Percentiles rank a stretch among this genome's conserved stretches.
These are phyloP conservation scores for Metarhizium album DNA, from an alignment of 2,329 filamentous ascomycete species.

Conservation along the genomic window DNA sequence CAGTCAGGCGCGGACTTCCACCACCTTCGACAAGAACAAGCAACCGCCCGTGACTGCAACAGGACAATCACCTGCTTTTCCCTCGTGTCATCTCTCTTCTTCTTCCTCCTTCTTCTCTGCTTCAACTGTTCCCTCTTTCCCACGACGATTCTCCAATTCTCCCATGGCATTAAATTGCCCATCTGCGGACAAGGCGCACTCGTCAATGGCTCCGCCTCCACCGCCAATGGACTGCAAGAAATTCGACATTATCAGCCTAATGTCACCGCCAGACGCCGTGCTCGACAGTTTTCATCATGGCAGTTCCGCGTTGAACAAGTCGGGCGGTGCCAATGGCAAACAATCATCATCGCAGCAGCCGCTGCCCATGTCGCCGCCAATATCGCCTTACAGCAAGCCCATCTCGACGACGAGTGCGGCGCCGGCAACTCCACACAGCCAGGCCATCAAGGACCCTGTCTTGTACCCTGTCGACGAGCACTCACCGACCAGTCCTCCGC, in stretches of 20 bases:
- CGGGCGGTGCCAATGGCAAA: conserved; percentile 13
- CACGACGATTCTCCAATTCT: conserved; percentile 9
- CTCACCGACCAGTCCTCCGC: conserved; percentile 26
- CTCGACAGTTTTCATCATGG: conserved; percentile 40
- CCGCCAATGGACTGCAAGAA: conserved; percentile 25
- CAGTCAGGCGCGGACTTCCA: conserved; percentile 18
- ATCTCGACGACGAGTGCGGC: conserved; percentile 23
- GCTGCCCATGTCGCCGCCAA: conserved; percentile 44
- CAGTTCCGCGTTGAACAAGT: conserved; percentile 5
- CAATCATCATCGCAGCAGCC: conserved; percentile 20
- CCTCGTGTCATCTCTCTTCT: conserved; percentile 5
- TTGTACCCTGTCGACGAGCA: conserved; percentile 41
- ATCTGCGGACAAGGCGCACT: conserved; percentile 11
- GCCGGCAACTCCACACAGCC: conserved; percentile 17
- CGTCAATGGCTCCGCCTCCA: conserved; percentile 21
- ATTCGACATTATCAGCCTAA: conserved; percentile 42
- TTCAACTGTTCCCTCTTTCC: conserved; percentile 7
- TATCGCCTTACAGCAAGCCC: conserved; percentile 37
- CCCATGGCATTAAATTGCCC: conserved; percentile 18
- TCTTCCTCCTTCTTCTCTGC: conserved; percentile 8
- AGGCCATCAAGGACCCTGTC: conserved; percentile 41
- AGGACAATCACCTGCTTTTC: conserved; percentile 6
- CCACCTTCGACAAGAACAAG: conserved; percentile 19
- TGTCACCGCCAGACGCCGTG: conserved; percentile 50
- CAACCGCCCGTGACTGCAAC: conserved; percentile 6